These are phyloP conservation scores for Tripterygium wilfordii DNA, from an alignment of 177 flowering plant genomes.

Conservation along the genomic window DNA sequence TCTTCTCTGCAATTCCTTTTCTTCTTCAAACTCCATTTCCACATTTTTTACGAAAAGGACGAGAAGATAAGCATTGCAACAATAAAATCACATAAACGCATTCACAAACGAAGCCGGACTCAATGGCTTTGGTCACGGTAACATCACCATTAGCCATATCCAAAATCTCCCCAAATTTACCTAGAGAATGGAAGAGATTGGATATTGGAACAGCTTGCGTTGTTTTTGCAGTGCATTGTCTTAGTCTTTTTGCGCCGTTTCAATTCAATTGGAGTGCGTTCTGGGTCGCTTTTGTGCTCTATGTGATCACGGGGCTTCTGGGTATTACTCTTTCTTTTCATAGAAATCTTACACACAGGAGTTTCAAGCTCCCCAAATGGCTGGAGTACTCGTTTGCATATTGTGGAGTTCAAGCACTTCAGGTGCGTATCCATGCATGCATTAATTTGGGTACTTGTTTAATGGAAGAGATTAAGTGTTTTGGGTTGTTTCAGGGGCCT, in stretches of 20 bases:
- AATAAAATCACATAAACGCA: too few relatives aligned
- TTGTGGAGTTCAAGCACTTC: slow-evolving; percentile 69
- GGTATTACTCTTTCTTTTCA: slow-evolving; percentile 79
- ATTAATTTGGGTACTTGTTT: too few relatives aligned
- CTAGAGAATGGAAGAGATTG: slow-evolving; percentile 43
- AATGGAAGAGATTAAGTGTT: too few relatives aligned
- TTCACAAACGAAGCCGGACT: too few relatives aligned
- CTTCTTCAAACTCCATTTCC: too few relatives aligned
- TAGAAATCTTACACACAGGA: slow-evolving; percentile 70
- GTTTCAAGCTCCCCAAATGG: slow-evolving; percentile 82
- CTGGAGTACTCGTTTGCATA: slow-evolving; percentile 81
- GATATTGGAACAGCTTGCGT: slow-evolving; percentile 36
- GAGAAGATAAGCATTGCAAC: too few relatives aligned
- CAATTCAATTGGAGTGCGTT: slow-evolving; percentile 64
- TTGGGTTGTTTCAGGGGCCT: slow-evolving; percentile 66
- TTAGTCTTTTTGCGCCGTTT: slow-evolving; percentile 63
- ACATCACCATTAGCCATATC: slow-evolving; percentile 14
- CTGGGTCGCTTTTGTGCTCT: slow-evolving; percentile 52
- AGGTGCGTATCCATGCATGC: too few relatives aligned
- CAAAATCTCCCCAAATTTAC: slow-evolving; percentile 1
- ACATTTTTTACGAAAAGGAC: too few relatives aligned
- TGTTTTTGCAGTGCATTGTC: slow-evolving; percentile 49
- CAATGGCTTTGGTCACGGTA: slow-evolving; percentile 32
- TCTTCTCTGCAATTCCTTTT: too few relatives aligned
- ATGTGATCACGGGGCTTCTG: slow-evolving; percentile 62